Percentiles rank a stretch among this genome's conserved stretches.
Evolutionary conservation across 805 yeast genomes (phyloP).

Genomic region (Ogataea paraovalis): DNA sequence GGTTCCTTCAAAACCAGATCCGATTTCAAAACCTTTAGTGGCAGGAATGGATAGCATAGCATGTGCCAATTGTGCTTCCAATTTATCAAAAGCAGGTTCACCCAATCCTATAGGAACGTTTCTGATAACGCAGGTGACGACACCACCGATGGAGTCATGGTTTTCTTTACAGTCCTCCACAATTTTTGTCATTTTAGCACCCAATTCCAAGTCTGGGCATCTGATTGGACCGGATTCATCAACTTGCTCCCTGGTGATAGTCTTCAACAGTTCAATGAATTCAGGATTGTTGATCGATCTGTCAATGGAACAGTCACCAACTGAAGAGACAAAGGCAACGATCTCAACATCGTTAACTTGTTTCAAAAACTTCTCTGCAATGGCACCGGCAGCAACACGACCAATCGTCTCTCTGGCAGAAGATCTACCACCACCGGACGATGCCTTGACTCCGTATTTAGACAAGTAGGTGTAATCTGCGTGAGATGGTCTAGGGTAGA

Average conservation of each 20-base stretch:
- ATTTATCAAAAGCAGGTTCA: slow-evolving; percentile 95
- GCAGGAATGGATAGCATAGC: slow-evolving; percentile 98
- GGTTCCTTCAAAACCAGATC: slow-evolving; percentile 93
- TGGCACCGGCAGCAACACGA: slow-evolving; percentile 97
- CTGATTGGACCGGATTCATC: slow-evolving; percentile 88
- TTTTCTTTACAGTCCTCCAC: slow-evolving; percentile 83
- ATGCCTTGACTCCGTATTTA: slow-evolving; percentile 90
- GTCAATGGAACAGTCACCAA: slow-evolving; percentile 76
- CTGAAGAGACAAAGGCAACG: slow-evolving; percentile 94
- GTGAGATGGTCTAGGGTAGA: slow-evolving; percentile 96
- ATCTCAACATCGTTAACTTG: slow-evolving; percentile 83
- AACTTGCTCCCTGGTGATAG: slow-evolving; percentile 82
- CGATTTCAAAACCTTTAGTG: slow-evolving; percentile 96
- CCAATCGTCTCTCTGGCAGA: slow-evolving; percentile 98
- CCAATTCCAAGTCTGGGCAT: slow-evolving; percentile 76
- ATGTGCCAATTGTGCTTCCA: slow-evolving; percentile 93
- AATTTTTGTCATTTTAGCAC: slow-evolving; percentile 77
- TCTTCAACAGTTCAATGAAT: slow-evolving; percentile 64
- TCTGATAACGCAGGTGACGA: slow-evolving; percentile 94
- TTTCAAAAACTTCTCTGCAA: slow-evolving; percentile 86
- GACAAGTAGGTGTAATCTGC: slow-evolving; percentile 92
- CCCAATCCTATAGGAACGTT: slow-evolving; percentile 95
- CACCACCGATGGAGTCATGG: slow-evolving; percentile 95
- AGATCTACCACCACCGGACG: slow-evolving; percentile 97
- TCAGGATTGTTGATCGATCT: slow-evolving; percentile 62